A percentile compares a stretch with the other conserved stretches of the same genome.
Conservation (phyloP, 164 flowering plant species). For the Euptelea pleiosperma region DNA sequence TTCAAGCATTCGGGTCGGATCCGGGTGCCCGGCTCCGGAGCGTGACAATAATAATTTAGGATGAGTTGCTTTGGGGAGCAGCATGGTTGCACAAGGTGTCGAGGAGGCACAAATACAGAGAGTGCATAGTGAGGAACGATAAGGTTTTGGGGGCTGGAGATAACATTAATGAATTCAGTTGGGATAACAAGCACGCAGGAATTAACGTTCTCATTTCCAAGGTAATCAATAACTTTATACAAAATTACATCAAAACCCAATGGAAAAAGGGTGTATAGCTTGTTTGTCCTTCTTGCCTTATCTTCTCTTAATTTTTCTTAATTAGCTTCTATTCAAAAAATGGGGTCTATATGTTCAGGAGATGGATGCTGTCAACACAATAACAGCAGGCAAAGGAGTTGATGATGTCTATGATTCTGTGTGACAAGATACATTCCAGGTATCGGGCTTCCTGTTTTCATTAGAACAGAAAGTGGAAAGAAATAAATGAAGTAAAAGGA, state of each 20-base stretch:
- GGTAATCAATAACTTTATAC: too few species aligned
- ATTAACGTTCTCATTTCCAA: constrained; percentile 85
- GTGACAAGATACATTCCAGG: constrained; percentile 37
- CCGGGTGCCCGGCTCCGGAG: too few species aligned
- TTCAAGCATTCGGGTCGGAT: too few species aligned
- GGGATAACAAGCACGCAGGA: constrained; percentile 94
- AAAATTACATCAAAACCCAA: too few species aligned
- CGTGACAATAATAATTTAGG: constrained; percentile 47
- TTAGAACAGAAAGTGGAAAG: background rate
- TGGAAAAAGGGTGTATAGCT: too few species aligned
- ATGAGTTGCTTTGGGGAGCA: constrained; percentile 87
- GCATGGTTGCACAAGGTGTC: constrained; percentile 91
- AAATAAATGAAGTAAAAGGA: too few species aligned
- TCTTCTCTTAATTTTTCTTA: too few species aligned
- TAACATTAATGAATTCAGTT: constrained; percentile 81
- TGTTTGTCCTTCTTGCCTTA: too few species aligned
- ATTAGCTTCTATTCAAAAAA: too few species aligned
- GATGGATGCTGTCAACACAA: constrained; percentile 17
- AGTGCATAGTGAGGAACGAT: constrained; percentile 75
- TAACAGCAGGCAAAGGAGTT: constrained; percentile 31
- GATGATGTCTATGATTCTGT: constrained; percentile 37
- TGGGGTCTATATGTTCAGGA: too few species aligned
- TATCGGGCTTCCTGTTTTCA: background rate
- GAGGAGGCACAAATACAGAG: constrained; percentile 64
- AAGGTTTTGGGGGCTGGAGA: constrained; percentile 74